Conservation (phyloP, 2,329 filamentous ascomycete species). For the Phyllosticta citribraziliensis region DNA sequence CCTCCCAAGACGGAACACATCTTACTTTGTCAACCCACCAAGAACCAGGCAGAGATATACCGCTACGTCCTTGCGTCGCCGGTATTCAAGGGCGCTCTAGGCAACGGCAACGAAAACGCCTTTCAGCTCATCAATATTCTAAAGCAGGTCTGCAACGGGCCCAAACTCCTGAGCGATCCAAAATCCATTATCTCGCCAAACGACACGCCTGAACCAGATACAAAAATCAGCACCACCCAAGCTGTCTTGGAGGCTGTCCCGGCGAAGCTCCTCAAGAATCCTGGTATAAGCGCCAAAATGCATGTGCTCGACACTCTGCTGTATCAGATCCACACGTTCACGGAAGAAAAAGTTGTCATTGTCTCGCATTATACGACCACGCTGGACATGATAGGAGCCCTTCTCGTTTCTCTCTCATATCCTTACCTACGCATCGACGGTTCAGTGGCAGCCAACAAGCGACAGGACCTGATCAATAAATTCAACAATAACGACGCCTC, state of each 20-base stretch:
- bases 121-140: slow-evolving; percentile 62
- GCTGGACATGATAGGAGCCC: slow-evolving; percentile 53
- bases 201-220: slow-evolving; percentile 28
- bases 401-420: slow-evolving; percentile 51
- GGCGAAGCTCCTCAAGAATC: slow-evolving; percentile 44
- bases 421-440: slow-evolving; percentile 61
- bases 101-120: slow-evolving; percentile 49
- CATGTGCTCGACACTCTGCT: slow-evolving; percentile 57
- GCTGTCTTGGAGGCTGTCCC: slow-evolving; percentile 43
- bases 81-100: slow-evolving; percentile 51
- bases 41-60: slow-evolving; percentile 51
- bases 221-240: slow-evolving; percentile 36
- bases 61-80: slow-evolving; percentile 55
- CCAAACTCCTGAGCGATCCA: slow-evolving; percentile 46
- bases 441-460: slow-evolving; percentile 51
- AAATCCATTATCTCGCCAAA: slow-evolving; percentile 17
- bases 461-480: slow-evolving; percentile 58
- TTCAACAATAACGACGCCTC: slow-evolving; percentile 53
- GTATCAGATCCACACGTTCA: slow-evolving; percentile 49
- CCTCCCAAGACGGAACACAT: slow-evolving; percentile 60
- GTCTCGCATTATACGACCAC: slow-evolving; percentile 71
- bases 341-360: slow-evolving; percentile 60
- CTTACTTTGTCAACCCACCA: slow-evolving; percentile 54
- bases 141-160: slow-evolving; percentile 67
- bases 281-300: slow-evolving; percentile 55